Evolutionary conservation across 148 eudicot species (phyloP), one percentile per base, ranked within the genome.

Genomic region (Chenopodium album): DNA sequence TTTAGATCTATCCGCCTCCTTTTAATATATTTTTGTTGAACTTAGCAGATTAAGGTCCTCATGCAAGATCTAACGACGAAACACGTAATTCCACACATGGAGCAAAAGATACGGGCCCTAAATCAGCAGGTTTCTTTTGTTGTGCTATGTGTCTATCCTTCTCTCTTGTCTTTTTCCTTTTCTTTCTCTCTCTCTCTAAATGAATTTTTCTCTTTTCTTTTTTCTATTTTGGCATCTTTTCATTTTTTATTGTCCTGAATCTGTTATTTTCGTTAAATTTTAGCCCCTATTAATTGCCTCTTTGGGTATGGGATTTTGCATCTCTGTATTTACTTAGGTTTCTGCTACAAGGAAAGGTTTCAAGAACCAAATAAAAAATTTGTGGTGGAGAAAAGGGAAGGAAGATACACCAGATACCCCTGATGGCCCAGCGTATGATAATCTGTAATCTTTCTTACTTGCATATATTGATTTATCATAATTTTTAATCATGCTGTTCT

Each of bases 351-450:
- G 98, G 88, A 94, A 88, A 88, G 99, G 99, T 78, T 96, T 96
- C 82, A 91, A 95, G 88, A 96, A 96, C 89, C 99, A 96, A 79
- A 94, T 96, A 82, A 96, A 96, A 84, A 96, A 96, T 85, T 87
- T 96, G 81, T 96, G 98, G 99, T 96, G 99, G 99, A 92, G 99
- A 86, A 96, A 94, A 81, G 99, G 98, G 78, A 96, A 90, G 88
- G 99, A 96, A 23, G 99, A 94, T 84, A 73, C 80, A 73, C 92
- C 93, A 81, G 98, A 94, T 73, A 85, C 87, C 76, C 87, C 87
- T 54, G 86, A 75, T 85, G 97, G 94, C 79, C 87, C 93, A 77
- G 88, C 68, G 99, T 96, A 90, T 87, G 94, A 81, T 77, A 32
- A 28, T 59, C 47, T 62, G 34, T 70, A 73, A 29, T 14, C 59